Evolutionary conservation across 148 eudicot species (phyloP).

Genomic region (Camellia sinensis): DNA sequence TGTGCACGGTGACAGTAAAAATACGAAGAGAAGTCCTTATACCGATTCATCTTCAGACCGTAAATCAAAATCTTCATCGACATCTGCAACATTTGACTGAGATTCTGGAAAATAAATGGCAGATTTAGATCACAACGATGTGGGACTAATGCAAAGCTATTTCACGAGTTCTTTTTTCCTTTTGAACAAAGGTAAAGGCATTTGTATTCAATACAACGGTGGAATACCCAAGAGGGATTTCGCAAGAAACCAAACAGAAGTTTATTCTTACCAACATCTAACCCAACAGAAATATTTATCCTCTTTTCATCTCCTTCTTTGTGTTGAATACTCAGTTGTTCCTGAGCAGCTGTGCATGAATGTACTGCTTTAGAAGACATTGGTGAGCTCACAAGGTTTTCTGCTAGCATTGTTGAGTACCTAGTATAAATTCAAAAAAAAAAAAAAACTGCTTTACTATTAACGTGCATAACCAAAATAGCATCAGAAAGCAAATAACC

Average conservation of each 20-base stretch:
- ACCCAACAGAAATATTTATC: slow-evolving; percentile 28
- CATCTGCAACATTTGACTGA: slow-evolving; percentile 40
- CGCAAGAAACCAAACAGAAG: slow-evolving; percentile 17
- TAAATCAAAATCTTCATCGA: slow-evolving; percentile 64
- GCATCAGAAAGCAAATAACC: not conserved
- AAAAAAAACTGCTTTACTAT: not conserved
- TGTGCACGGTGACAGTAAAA: not conserved
- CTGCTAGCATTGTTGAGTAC: slow-evolving; percentile 98
- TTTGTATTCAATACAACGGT: too few species aligned
- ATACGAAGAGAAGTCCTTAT: slow-evolving; percentile 19
- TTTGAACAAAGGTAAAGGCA: too few species aligned
- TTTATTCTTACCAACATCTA: slow-evolving; percentile 51
- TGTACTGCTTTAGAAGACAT: slow-evolving; percentile 36
- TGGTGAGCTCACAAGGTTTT: slow-evolving; percentile 71
- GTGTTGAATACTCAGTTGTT: slow-evolving; percentile 27
- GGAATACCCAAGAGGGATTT: too few species aligned
- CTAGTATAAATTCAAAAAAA: slow-evolving; percentile 37
- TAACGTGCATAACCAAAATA: not conserved
- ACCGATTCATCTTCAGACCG: slow-evolving; percentile 67
- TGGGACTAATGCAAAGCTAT: too few species aligned
- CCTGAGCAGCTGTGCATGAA: slow-evolving; percentile 27
- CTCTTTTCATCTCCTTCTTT: slow-evolving; percentile 39
- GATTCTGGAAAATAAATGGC: slow-evolving; percentile 38
- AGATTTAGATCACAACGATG: not conserved
- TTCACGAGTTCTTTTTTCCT: too few species aligned